Base-by-base conservation (phyloP, 805 yeast genomes). In the Wickerhamiella allomyrinae region DNA sequence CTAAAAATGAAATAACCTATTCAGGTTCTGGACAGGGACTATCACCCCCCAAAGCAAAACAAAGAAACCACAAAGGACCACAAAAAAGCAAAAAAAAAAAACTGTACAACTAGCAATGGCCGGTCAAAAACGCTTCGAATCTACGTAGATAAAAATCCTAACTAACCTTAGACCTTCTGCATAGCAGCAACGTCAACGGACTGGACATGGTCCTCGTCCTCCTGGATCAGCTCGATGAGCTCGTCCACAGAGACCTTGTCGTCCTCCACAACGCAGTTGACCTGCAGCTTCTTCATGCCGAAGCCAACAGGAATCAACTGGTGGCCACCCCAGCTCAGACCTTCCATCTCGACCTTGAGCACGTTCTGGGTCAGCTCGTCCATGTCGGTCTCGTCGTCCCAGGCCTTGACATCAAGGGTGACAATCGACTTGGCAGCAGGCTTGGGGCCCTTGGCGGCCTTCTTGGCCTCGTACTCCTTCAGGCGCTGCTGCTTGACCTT, bases 241-340 rank as follows among this genome's bases (percentile, higher is more conserved):
- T 82, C 96, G 57, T 83, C 95, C 59, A 86, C 60, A 52, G 96
- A 84, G 55, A 91, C 95, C 77, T 79, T 79, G 57, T 75, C 94
- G 70, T 91, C 99, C 77, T 91, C 97, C 57, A 91, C 80, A 65
- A 91, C 98, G 71, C 81, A 70, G 87, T 87, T 89, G 71, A 91
- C 83, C 76, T 91, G 98, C 67, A 91, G 79, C 77, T 91, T 91
- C 82, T 84, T 84, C 77, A 91, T 89, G 79, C 99, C 99, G 80
- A 76, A 91, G 70, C 98, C 99, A 61, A 91, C 93, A 64, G 95
- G 91, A 58, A 91, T 74, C 73, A 78, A 86, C 72, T 80, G 87
- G 76, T 73, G 79, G 61, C 87, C 95, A 83, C 99, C 99, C 98
- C 98, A 91, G 54, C 68, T 69, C 63, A 91, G 79, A 78, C 99